Base-by-base conservation (phyloP, 768 basidiomycete species). In the Amyloporia xantha region DNA sequence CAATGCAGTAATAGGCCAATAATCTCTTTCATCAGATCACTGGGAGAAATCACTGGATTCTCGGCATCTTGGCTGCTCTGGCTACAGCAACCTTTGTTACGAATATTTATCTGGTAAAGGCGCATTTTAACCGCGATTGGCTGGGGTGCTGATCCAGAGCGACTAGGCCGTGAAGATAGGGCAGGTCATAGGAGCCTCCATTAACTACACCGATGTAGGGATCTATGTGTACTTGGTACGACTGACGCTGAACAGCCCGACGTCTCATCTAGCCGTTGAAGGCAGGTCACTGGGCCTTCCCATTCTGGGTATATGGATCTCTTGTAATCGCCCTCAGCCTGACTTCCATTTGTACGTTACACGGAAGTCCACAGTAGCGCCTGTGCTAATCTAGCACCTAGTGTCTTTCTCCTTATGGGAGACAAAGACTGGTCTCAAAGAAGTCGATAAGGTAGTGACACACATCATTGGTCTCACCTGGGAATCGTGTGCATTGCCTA, bases 391-490 rank as follows among this genome's bases (percentile, higher is more conserved):
- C n/a, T n/a, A n/a, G 30, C 7, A 33, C 7, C 15, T 41, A 77
- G 76, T 76, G 46, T 62, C 70, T 23, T 47, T 64, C 20, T 67
- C 59, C 25, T 65, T 78, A 5, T 76, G 71, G 71, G 63, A 62
- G 35, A 70, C 70, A 3, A 68, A 47, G 52, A 64, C 51, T 49
- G 72, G 60, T 41, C 47, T 66, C 7, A 52, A 54, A 12, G 49
- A 67, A 21, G 56, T 68, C 19, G 75, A 77, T 59, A 65, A 66
- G 52, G 66, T 67, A 15, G 55, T 77, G 7, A 47, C 60, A 10
- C 61, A 65, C 39, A 65, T 76, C 50, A 74, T 72, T 47, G 50
- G 62, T 28, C 68, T 74, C 26, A 70, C 72, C 20, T 71, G 62
- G 62, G 66, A 68, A 45, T 65, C 69, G 17, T 67, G 70, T 13